Base-by-base conservation (phyloP, 192 early-diverging fungal genomes). In the Backusella tarrabulga region DNA sequence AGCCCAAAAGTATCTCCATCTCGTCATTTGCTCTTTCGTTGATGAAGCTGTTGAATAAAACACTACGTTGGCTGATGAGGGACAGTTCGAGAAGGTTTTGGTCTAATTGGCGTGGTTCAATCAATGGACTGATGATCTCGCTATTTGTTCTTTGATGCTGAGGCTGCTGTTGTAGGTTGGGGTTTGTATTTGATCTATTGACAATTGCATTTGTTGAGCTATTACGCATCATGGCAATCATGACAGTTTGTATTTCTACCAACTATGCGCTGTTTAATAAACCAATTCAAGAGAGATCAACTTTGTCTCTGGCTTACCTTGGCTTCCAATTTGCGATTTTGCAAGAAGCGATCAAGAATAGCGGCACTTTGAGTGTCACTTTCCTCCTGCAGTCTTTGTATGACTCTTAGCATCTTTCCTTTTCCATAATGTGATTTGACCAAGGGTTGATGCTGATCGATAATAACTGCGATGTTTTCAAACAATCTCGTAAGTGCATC, bases 351-450 rank as follows among this genome's bases (percentile, higher is more conserved):
- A 73, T 96, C 92, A 29, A 99, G 67, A 26, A 97, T 88, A 74
- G 91, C 90, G 23, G 79, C 77, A 35, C 91, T 93, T 41, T 96
- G 94, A 38, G 87, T 87, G 73, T 97, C 95, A 9, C 90, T 92
- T 77, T 98, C 96, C 77, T 94, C 90, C 83, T 99, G 95, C 50
- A 99, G 78, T 26, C 92, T 79, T 81, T 95, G 93, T 52, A 98
- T 95, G 8, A 98, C 90, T 34, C 94, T 88, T 32, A 97, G 78
- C 90, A 97, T 95, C 38, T 90, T 90, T 11, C 97, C 96, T 4
- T 89, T 84, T 2, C 98, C 98, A 83, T 97, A 98, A 73, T 93
- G 87, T 8, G 88, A 82, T 75, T 96, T 90, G 4, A 99, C 92
- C 2, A 97, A 85, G 6, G 92, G 88, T 68, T 96, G 92, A 76